Evolutionary conservation across 495 filamentous ascomycete species (phyloP), one percentile per base, ranked within the genome.

Genomic region (Lophium mytilinum): DNA sequence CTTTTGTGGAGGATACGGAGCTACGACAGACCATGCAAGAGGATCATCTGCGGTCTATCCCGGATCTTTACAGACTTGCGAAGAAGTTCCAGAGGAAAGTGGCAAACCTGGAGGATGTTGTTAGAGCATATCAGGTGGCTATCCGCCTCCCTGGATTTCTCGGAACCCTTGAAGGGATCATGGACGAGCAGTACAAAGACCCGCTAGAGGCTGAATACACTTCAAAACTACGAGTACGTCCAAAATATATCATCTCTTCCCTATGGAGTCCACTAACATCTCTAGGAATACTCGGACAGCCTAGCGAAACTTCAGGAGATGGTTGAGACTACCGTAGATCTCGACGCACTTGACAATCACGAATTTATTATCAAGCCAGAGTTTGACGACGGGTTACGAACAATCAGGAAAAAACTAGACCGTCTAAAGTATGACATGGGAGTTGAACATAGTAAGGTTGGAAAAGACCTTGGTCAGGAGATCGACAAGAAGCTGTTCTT

Each of bases 291-390:
- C 58, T 87, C 85, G 7, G 84, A 92, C 62, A 88, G 84, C 68
- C 74, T 97, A 43, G 82, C 78, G 21, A 95, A 89, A 70, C 75
- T 99, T 35, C 89, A 93, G 62, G 93, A 99, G 66, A 95, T 99
- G 89, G 94, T 99, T 11, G 93, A 99, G 72, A 96, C 93, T 1
- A 97, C 93, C 0, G 92, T 99, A 50, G 93, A 99, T 64, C 83
- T 99, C 0, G 89, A 94, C 52, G 93, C 93, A 7, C 78, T 97
- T 40, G 92, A 97, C 57, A 91, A 93, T 66, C 93, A 99, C 67
- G 93, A 99, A 71, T 99, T 91, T 70, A 90, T 94, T 64, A 97
- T 99, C 76, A 99, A 97, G 72, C 90, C 93, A 1, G 94, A 97
- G 65, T 99, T 96, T 57, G 94, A 96, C 62, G 93, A 97, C 33